Conservation (phyloP, 495 filamentous ascomycete species). For the Neohortaea acidophila region DNA sequence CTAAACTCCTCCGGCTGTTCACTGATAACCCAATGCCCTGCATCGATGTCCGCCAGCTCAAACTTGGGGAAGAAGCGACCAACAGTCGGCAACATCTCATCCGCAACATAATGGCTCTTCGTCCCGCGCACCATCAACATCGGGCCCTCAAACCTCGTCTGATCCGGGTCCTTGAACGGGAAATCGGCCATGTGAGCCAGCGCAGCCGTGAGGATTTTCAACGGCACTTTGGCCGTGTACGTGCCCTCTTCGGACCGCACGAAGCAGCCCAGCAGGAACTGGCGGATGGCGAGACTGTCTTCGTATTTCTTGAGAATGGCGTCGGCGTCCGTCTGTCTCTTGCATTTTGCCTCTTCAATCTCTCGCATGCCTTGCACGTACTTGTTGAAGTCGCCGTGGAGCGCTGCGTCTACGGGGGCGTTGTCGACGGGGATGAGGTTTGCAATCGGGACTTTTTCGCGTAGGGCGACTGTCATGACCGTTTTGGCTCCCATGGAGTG, state of each 20-base stretch:
- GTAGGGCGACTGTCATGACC: slow-evolving; percentile 76
- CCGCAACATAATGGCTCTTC: slow-evolving; percentile 67
- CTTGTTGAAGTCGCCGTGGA: slow-evolving; percentile 58
- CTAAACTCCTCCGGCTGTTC: slow-evolving; percentile 83
- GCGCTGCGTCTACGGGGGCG: slow-evolving; percentile 63
- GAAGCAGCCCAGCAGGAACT: slow-evolving; percentile 89
- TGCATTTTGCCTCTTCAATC: slow-evolving; percentile 52
- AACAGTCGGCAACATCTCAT: slow-evolving; percentile 74
- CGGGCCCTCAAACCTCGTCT: slow-evolving; percentile 52
- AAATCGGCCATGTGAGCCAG: slow-evolving; percentile 69
- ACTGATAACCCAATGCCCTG: slow-evolving; percentile 88
- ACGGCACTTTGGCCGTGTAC: slow-evolving; percentile 44
- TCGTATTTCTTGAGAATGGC: slow-evolving; percentile 65
- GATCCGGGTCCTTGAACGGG: slow-evolving; percentile 53
- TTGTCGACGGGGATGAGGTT: slow-evolving; percentile 81
- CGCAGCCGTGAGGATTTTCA: slow-evolving; percentile 39
- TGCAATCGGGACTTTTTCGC: slow-evolving; percentile 44
- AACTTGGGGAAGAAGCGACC: slow-evolving; percentile 84
- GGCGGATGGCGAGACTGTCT: slow-evolving; percentile 57
- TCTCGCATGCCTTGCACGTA: slow-evolving; percentile 78
- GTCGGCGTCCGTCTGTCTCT: slow-evolving; percentile 62
- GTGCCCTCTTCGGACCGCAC: slow-evolving; percentile 33
- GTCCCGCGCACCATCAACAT: slow-evolving; percentile 76
- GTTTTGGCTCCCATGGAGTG: slow-evolving; percentile 98
- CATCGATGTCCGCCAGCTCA: slow-evolving; percentile 62